Evolutionary conservation across 805 yeast species (phyloP), one percentile per base, ranked within the genome.

Genomic region (Millerago galiae): DNA sequence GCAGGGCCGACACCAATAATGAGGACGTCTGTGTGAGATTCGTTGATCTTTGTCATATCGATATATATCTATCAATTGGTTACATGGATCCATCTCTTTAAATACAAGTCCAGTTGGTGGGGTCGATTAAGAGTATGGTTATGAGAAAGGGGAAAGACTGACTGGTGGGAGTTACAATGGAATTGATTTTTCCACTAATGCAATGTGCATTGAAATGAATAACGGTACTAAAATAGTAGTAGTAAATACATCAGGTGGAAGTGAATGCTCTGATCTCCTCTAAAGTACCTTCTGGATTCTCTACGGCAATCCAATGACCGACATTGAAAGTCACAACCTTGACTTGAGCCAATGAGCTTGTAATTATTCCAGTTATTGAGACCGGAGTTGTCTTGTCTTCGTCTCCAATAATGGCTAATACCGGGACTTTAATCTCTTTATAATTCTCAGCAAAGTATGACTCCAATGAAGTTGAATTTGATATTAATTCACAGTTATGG

Each of bases 271-370:
- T 21, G 7, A 21, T 21, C 24, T 21, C 24, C 24, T n/a, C 14
- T 24, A 43, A 25, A 1, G 37, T 35, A 5, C 15, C 21, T 7
- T 27, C 27, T 12, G 5, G 8, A n/a, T 33, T 38, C 34, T 42
- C 45, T 25, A 42, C 39, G 2, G 45, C 45, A 18, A 38, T 34
- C 45, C 45, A 42, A 30, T 42, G 45, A 34, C 45, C 45, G n/a
- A 42, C 37, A 14, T 32, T 30, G 3, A 18, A 12, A 9, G 16
- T 31, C 9, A 11, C 16, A 15, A 16, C 16, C 3, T 14, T 10
- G n/a, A 14, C 17, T 9, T 16, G 15, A 2, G 15, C 13, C 21
- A 14, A 6, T 31, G 18, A 15, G 9, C 11, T 9, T 18, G 11
- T 16, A 8, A 16, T 14, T 6, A 8, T 6, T 8, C 9, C 9